Evolutionary conservation across 2,329 filamentous ascomycete genomes (phyloP).

Genomic region (Exophiala oligosperma): DNA sequence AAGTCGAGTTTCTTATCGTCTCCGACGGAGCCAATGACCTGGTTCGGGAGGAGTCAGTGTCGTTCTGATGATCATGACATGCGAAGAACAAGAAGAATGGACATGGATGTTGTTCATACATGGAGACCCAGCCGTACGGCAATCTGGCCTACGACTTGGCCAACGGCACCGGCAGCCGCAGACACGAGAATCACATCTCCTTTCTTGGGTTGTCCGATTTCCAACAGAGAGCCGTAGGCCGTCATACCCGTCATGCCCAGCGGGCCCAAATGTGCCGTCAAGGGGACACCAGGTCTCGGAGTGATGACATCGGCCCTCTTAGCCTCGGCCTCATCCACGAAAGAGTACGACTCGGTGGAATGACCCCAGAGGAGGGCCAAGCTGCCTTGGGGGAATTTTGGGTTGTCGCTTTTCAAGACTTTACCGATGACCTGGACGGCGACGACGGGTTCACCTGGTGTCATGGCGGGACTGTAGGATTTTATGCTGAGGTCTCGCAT

Average conservation of each 20-base stretch:
- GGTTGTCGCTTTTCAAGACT: slow-evolving; percentile 64
- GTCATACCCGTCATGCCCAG: slow-evolving; percentile 72
- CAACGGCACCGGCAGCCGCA: slow-evolving; percentile 71
- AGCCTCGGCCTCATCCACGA: slow-evolving; percentile 45
- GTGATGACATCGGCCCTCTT: slow-evolving; percentile 43
- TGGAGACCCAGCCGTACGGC: slow-evolving; percentile 70
- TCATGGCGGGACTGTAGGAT: slow-evolving; percentile 64
- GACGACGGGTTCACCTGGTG: slow-evolving; percentile 57
- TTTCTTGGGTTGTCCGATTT: slow-evolving; percentile 66
- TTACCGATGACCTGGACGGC: slow-evolving; percentile 60
- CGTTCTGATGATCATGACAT: neutral
- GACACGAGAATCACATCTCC: slow-evolving; percentile 74
- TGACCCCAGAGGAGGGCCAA: slow-evolving; percentile 34
- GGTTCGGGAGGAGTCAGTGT: slow-evolving; percentile 27
- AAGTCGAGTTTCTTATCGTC: slow-evolving; percentile 71
- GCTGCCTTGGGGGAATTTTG: slow-evolving; percentile 62
- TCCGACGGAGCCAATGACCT: slow-evolving; percentile 71
- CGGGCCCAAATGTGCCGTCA: slow-evolving; percentile 62
- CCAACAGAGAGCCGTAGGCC: slow-evolving; percentile 66
- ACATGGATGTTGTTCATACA: slow-evolving; percentile 5
- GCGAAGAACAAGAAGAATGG: neutral
- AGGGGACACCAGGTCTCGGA: slow-evolving; percentile 58
- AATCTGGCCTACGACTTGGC: slow-evolving; percentile 72
- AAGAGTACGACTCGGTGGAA: slow-evolving; percentile 65
- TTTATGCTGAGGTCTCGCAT: slow-evolving; percentile 64